A percentile compares a stretch with the other conserved stretches of the same genome.
Conservation (phyloP, 495 filamentous ascomycete species). For the Hypoxylon rickii region DNA sequence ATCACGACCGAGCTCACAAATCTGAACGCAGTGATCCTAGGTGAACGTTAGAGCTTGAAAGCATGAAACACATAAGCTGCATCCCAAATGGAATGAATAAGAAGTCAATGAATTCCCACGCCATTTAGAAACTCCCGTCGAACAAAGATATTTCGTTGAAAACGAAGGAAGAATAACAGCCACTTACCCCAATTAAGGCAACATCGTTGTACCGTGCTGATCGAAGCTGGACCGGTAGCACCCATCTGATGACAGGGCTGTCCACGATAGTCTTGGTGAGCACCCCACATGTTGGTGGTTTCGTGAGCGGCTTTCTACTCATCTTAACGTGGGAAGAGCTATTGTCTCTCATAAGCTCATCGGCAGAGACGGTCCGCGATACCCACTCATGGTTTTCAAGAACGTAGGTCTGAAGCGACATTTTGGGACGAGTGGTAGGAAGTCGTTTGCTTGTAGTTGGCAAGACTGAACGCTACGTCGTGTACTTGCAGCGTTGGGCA, state of each 20-base stretch:
- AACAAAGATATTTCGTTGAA: no score
- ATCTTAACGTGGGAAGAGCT: slow-evolving; percentile 12
- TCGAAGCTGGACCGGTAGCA: slow-evolving; percentile 79
- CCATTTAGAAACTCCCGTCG: no score
- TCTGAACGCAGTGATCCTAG: slow-evolving; percentile 67
- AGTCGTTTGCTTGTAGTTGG: neutral
- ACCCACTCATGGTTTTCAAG: slow-evolving; percentile 64
- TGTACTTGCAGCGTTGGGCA: no score
- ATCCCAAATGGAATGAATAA: no score
- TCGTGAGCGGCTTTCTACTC: slow-evolving; percentile 22
- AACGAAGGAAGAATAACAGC: slow-evolving; percentile 21
- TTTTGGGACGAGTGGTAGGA: slow-evolving; percentile 1
- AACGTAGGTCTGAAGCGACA: slow-evolving; percentile 56
- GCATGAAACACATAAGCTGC: neutral
- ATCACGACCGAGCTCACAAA: slow-evolving; percentile 67
- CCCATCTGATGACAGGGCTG: slow-evolving; percentile 75
- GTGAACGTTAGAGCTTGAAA: slow-evolving; percentile 33
- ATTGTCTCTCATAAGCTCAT: slow-evolving; percentile 29
- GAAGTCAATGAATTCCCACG: no score
- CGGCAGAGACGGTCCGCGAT: slow-evolving; percentile 41
- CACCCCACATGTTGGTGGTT: slow-evolving; percentile 64
- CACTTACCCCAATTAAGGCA: slow-evolving; percentile 80
- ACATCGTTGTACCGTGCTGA: slow-evolving; percentile 77
- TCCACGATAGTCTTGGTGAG: slow-evolving; percentile 76
- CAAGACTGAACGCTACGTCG: neutral